Base-by-base conservation (phyloP, 2,329 filamentous ascomycete species). In the Diplodia mutila region DNA sequence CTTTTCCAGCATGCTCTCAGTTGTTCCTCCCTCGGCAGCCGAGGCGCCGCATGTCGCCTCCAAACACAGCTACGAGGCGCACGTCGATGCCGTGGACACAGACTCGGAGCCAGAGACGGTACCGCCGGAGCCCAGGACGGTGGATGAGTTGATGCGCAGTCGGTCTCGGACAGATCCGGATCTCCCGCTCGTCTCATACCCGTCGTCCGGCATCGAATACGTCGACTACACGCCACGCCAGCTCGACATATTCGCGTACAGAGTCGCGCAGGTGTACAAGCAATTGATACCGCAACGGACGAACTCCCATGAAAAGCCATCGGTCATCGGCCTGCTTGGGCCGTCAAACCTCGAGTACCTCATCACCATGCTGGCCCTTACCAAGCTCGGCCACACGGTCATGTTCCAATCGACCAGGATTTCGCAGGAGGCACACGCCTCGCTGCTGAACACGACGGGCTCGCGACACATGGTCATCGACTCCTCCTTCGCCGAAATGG, bases 391-490 rank as follows among this genome's bases (percentile, higher is more conserved):
- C 12, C 85, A 86, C 75, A 83, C 85, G 0, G 79, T 82, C 2
- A 75, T 88, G 1, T 81, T 87, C 42, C 77, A 88, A 3, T 87
- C 85, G 0, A 86, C 85, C 2, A 77, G 86, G 9, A 79, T 88
- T 3, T 80, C 85, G 2, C 78, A 80, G 2, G 80, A 82, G 63
- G 86, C 86, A 3, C 84, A 86, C 67, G 74, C 80, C 16, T 80
- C 79, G 25, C 73, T 87, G 8, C 76, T 76, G 11, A 70, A 72
- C 16, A 67, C 70, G 9, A 68, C 74, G 16, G 67, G 71, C 25
- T 74, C 72, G 12, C 70, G 65, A 32, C 72, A 72, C 54, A 65
- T 76, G 12, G 63, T 76, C 8, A 71, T 76, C 48, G 67, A 74
- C 57, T 53, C 69, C 53, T 48, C 70, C 51, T 73, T 75, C 66